phyloP scores from a whole-genome alignment of 768 basidiomycete species.

The Lactarius quietus region DNA sequence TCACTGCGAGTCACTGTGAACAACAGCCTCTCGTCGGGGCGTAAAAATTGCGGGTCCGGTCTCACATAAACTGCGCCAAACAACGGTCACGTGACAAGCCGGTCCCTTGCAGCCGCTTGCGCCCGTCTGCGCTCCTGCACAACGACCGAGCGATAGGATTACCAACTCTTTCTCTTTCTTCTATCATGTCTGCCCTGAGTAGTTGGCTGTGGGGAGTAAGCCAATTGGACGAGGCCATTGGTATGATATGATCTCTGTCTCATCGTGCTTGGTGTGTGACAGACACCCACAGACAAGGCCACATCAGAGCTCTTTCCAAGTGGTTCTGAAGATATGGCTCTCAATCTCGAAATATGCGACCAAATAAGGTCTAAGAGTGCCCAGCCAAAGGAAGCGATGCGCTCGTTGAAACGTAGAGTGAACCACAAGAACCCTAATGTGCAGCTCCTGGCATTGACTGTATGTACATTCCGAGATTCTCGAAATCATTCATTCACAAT shows the following conservation, averaged over 20 bases:
- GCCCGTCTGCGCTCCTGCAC: background rate
- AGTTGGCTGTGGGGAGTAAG: conserved; percentile 27
- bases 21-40: too few species aligned
- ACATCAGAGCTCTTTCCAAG: conserved; percentile 85
- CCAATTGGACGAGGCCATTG: conserved; percentile 26
- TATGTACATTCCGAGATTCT: conserved; percentile 41
- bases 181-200: conserved; percentile 24
- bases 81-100: too few species aligned
- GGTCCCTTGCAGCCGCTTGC: background rate
- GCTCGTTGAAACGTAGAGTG: conserved; percentile 79
- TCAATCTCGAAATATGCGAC: conserved; percentile 95
- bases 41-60: background rate
- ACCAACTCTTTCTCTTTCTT: conserved; percentile 2
- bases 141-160: background rate
- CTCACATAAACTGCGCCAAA: background rate
- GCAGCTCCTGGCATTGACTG: conserved; percentile 79
- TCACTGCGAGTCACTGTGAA: too few species aligned
- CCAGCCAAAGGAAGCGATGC: conserved; percentile 82
- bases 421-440: conserved; percentile 97
- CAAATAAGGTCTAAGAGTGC: conserved; percentile 91
- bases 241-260: conserved; percentile 5
- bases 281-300: conserved; percentile 67
- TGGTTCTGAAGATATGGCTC: conserved; percentile 84
- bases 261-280: background rate
- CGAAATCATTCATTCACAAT: conserved; percentile 1